Conservation (phyloP, 139 green algal species). For the Tetraselmis chui region DNA sequence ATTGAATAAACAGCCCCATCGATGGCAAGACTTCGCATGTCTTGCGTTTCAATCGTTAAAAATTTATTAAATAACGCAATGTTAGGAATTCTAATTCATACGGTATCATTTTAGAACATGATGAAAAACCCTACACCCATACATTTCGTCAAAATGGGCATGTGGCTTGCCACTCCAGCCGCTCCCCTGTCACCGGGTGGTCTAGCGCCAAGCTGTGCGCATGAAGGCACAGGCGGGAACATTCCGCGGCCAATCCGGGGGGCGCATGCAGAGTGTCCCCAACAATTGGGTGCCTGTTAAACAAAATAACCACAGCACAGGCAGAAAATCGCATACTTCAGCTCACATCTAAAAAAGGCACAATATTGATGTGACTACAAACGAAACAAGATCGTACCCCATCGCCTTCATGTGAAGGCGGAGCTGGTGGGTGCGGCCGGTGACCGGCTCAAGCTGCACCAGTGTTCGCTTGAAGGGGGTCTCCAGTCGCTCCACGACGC, state of each 20-base stretch:
- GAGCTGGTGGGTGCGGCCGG: not conserved
- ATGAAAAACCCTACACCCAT: too few relatives aligned
- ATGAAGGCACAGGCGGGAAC: not conserved
- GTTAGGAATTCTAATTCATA: too few relatives aligned
- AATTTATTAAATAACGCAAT: too few relatives aligned
- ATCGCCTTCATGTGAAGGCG: not conserved
- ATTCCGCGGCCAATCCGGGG: not conserved
- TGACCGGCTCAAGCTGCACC: not conserved
- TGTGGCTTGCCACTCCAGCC: not conserved
- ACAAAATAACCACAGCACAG: too few relatives aligned
- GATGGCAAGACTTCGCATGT: too few relatives aligned
- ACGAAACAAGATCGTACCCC: too few relatives aligned
- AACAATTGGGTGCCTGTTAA: not conserved
- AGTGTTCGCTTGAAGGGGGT: not conserved
- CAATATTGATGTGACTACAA: too few relatives aligned
- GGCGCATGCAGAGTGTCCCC: not conserved
- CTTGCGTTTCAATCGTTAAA: too few relatives aligned
- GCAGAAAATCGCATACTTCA: too few relatives aligned
- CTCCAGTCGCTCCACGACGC: not conserved
- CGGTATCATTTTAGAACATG: too few relatives aligned
- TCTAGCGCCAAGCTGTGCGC: not conserved
- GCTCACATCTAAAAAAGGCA: too few relatives aligned
- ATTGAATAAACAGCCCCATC: too few relatives aligned
- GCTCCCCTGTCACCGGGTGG: not conserved
- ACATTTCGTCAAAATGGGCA: not conserved